phyloP scores from a whole-genome alignment of 345 rosid species.

The Citrus trifoliata region DNA sequence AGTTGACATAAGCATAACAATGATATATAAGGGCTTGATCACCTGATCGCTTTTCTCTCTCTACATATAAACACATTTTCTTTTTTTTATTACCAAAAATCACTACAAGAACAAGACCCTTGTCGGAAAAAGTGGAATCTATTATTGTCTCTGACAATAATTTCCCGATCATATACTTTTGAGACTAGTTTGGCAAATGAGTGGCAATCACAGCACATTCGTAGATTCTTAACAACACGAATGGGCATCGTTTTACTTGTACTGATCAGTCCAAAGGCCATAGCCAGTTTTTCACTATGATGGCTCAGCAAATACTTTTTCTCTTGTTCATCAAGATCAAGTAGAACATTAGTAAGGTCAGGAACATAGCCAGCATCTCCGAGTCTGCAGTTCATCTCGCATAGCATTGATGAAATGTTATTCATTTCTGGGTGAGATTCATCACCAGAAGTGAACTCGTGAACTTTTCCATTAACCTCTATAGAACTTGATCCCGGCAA shows the following conservation, averaged over 20 bases:
- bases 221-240: constrained; percentile 52
- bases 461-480: constrained; percentile 36
- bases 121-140: constrained; percentile 53
- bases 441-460: constrained; percentile 58
- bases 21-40: not conserved
- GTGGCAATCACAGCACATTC: constrained; percentile 62
- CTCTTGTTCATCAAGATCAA: constrained; percentile 58
- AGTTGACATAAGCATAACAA: not conserved
- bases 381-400: constrained; percentile 38
- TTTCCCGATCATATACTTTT: constrained; percentile 40
- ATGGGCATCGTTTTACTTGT: constrained; percentile 40
- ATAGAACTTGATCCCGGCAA: constrained; percentile 52
- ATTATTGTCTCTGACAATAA: constrained; percentile 49
- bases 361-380: constrained; percentile 47
- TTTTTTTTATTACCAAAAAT: constrained; percentile 33
- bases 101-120: constrained; percentile 55
- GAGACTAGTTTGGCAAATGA: constrained; percentile 50
- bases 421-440: constrained; percentile 54
- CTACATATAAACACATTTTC: too few relatives aligned
- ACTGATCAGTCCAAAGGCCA: constrained; percentile 51
- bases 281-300: constrained; percentile 64
- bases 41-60: too few relatives aligned
- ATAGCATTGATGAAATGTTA: constrained; percentile 40
- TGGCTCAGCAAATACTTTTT: constrained; percentile 46
- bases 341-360: constrained; percentile 45